Conservation (phyloP, 306 rosid species). For the Prinsepia uniflora region DNA sequence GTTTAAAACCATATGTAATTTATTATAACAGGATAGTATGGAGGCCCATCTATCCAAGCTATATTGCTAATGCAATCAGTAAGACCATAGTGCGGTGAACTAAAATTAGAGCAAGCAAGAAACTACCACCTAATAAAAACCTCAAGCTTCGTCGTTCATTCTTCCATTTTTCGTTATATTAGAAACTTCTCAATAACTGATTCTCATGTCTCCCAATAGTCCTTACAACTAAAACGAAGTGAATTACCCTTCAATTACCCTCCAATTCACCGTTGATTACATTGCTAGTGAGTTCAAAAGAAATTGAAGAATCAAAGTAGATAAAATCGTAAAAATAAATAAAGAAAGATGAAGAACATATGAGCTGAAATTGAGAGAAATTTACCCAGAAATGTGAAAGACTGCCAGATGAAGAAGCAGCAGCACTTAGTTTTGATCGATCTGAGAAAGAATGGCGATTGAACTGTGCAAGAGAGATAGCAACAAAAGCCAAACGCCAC, state of each 20-base stretch:
- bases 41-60: background rate
- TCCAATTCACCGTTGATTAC: background rate
- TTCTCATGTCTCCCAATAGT: background rate
- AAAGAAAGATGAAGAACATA: background rate
- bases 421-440: constrained; percentile 5
- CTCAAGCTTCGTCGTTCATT: background rate
- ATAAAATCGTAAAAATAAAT: background rate
- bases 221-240: background rate
- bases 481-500: constrained; percentile 7
- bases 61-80: background rate
- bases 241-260: constrained; percentile 11
- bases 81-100: background rate
- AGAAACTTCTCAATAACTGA: background rate
- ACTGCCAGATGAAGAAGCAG: background rate
- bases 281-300: background rate
- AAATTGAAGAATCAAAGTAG: background rate
- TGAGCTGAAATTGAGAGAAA: background rate
- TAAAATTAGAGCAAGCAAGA: background rate
- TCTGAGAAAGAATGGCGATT: constrained; percentile 14
- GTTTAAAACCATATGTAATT: background rate
- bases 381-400: background rate
- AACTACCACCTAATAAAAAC: background rate
- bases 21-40: background rate
- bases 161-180: background rate
- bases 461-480: background rate